Percentiles rank a stretch among this genome's conserved stretches.
Conservation (phyloP, 257 asterid genomes). For the Nicotiana attenuata region DNA sequence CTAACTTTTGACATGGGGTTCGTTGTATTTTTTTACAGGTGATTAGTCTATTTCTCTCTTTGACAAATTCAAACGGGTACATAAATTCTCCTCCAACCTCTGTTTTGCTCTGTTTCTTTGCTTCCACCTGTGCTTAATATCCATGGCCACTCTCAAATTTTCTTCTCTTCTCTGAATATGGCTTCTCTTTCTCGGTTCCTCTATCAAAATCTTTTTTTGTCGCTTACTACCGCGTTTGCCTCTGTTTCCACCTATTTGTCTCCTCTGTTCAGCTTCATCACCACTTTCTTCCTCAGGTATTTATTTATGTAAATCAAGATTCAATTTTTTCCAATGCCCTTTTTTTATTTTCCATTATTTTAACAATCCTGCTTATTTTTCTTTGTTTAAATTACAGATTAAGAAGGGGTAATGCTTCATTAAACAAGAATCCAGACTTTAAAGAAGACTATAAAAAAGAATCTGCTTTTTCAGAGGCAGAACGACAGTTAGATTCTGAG, state of each 20-base stretch:
- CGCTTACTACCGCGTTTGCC: neutral
- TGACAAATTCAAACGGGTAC: constrained; percentile 47
- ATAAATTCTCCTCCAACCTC: constrained; percentile 23
- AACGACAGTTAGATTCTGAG: constrained; percentile 12
- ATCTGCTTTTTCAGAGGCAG: constrained; percentile 10
- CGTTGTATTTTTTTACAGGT: constrained; percentile 30
- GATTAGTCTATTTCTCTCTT: constrained; percentile 34
- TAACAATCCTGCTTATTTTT: neutral
- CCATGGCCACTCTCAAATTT: neutral
- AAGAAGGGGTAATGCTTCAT: constrained; percentile 16
- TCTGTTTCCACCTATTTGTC: constrained; percentile 36
- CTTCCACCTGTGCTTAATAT: constrained; percentile 17
- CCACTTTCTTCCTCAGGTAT: constrained; percentile 46
- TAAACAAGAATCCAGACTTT: neutral
- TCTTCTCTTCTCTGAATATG: constrained; percentile 32
- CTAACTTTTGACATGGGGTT: constrained; percentile 1
- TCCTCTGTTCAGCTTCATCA: constrained; percentile 37
- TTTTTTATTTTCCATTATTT: neutral
- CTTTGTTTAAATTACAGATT: constrained; percentile 24
- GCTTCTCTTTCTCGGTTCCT: constrained; percentile 26
- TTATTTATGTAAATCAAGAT: neutral
- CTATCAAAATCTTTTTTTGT: neutral
- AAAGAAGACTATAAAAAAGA: neutral
- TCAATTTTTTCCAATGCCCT: neutral
- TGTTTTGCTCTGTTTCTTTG: constrained; percentile 17